Evolutionary conservation across 2,329 filamentous ascomycete genomes (phyloP).

Genomic region (Talaromyces funiculosus): DNA sequence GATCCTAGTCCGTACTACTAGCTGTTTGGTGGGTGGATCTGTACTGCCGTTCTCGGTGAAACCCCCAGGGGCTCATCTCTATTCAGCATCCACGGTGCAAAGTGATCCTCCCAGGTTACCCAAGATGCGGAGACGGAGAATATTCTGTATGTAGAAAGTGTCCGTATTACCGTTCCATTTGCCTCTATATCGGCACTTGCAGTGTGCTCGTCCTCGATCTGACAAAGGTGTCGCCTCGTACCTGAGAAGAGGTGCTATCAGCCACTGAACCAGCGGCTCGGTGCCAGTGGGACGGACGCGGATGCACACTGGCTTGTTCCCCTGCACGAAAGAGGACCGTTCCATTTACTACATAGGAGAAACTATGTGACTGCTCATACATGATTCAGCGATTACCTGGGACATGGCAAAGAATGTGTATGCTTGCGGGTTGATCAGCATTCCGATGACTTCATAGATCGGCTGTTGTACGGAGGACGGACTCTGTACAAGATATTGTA

Average conservation of each 20-base stretch:
- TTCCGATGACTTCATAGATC: slow-evolving; percentile 4
- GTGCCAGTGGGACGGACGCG: slow-evolving; percentile 5
- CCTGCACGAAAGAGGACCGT: not conserved
- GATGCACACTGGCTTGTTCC: not conserved
- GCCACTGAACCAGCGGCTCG: slow-evolving; percentile 1
- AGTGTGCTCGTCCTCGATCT: no score
- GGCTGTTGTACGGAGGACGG: not conserved
- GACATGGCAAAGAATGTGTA: not conserved
- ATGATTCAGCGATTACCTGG: not conserved
- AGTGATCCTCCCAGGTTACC: no score
- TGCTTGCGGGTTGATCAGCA: not conserved
- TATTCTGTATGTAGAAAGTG: not conserved
- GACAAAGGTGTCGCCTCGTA: no score
- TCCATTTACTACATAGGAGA: not conserved
- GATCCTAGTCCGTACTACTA: no score
- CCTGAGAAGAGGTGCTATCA: no score
- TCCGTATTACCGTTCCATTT: not conserved
- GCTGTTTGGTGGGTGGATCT: no score
- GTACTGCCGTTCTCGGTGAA: not conserved
- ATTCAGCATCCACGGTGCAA: no score
- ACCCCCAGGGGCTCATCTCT: not conserved
- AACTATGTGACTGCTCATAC: no score
- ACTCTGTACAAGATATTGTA: no score
- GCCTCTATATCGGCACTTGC: not conserved
- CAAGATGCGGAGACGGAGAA: not conserved